Evolutionary conservation across 129 eudicot species (phyloP), one percentile per base, ranked within the genome.

Genomic region (Helichrysum umbraculigerum): DNA sequence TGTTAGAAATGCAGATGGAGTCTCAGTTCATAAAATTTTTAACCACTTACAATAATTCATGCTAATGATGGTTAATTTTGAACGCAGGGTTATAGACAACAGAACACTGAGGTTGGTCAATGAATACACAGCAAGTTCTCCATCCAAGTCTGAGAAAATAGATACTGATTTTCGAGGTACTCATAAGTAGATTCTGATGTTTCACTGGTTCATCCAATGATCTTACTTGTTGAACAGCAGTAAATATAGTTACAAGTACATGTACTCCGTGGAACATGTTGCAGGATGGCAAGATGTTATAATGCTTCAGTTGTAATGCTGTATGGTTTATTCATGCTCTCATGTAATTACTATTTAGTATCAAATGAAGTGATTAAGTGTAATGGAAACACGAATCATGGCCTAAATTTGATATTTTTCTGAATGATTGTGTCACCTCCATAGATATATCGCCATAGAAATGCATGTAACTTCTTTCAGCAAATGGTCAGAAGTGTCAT

Each of bases 101-200:
- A 91, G 85, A 79, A 87, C 97, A n/a, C 78, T 91, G 59, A 87
- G 89, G 78, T 65, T 95, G 83, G 85, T 95, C 81, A 87, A 85
- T 50, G 97, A 90, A 41, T 76, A 84, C 70, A 73, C 86, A 70
- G 85, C 92, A 82, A 89, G 64, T 75, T 84, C 93, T 76, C 93
- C 97, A n/a, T 68, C 96, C 52, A 74, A 87, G 60, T 87, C 86
- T 29, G 98, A 91, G 50, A 83, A 79, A 80, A 80, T 90, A 61
- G 99, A 94, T 78, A 68, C 88, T 35, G 81, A 73, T 66, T 81
- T 90, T 67, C 96, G 97, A 61, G 99, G 99, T 95, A 91, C 80
- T 62, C 64, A 30, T 19, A 70, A 78, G 57, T 41, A 63, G 29
- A 30, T 64, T 62, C 20, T 62, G 63, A 63, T 14, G 70, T 37